Evolutionary conservation across 345 rosid genomes (phyloP).

Genomic region (Salix arbutifolia): DNA sequence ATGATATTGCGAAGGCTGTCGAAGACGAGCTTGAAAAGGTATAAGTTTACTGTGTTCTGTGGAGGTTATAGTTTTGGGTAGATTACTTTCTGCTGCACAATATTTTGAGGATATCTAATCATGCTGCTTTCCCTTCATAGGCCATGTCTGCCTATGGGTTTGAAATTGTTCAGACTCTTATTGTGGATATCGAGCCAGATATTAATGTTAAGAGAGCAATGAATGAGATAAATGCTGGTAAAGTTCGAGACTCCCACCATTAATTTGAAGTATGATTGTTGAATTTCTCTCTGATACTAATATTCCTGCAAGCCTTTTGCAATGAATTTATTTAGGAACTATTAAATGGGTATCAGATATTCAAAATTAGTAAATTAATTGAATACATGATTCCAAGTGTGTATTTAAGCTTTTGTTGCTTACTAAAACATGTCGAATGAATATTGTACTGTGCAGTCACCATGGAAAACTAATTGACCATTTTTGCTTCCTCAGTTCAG

Average conservation of each 20-base stretch:
- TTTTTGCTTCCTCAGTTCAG: too few relatives aligned
- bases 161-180: conserved; percentile 20
- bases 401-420: too few relatives aligned
- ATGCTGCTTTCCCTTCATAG: background rate
- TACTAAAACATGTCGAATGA: too few relatives aligned
- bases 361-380: too few relatives aligned
- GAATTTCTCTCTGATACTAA: too few relatives aligned
- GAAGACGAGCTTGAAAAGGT: conserved; percentile 10
- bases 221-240: conserved; percentile 28
- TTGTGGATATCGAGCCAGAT: conserved; percentile 10
- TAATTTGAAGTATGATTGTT: background rate
- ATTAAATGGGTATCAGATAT: too few relatives aligned
- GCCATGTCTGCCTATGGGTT: conserved; percentile 23
- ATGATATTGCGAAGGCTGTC: conserved; percentile 10
- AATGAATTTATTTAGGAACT: too few relatives aligned
- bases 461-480: too few relatives aligned
- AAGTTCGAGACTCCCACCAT: background rate
- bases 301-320: too few relatives aligned
- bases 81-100: background rate
- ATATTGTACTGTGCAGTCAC: too few relatives aligned
- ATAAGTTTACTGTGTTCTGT: background rate
- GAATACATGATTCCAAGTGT: too few relatives aligned
- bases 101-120: background rate
- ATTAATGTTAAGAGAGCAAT: conserved; percentile 18
- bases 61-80: too few relatives aligned